Evolutionary conservation across 176 grass and related monocot genomes (phyloP), one percentile per base, ranked within the genome.

Genomic region (Oropetium thomaeum): DNA sequence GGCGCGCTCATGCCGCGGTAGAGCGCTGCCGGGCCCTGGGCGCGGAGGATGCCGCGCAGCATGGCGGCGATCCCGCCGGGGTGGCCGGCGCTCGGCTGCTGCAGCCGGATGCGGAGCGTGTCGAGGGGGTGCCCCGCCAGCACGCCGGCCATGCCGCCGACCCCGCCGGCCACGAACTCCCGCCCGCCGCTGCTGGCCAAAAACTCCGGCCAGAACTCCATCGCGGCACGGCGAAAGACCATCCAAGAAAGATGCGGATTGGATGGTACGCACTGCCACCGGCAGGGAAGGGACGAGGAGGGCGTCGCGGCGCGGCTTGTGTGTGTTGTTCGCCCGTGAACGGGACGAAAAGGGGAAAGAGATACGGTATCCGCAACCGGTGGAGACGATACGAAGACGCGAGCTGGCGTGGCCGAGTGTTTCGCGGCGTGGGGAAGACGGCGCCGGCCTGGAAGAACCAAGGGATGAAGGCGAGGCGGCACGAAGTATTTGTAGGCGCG

Each of bases 201-300:
- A 84, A 94, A 98, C 86, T 98, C 95, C 25, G 95, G 91, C 95
- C 95, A 97, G 83, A 97, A 97, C 73, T 98, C 95, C 95, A 98
- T 98, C 76, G 71, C 7, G 9, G 39, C 9, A 41, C 9, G 39
- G 11, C 8, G 39, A 41, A 41, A 10, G 11, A 41, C 9, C 41
- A 42, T 11, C 41, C 10, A 13, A n/a, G n/a, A n/a, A n/a, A n/a
- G 34, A 37, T 37, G 34, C 34, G 6, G 34, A 37, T n/a, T n/a
- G n/a, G n/a, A n/a, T n/a, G n/a, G n/a, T n/a, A n/a, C n/a, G n/a
- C n/a, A n/a, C 40, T 2, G 5, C 20, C 49, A 9, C 9, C 55
- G 0, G 25, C n/a, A 1, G 20, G 8, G 48, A 17, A 52, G 48
- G 10, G 1, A 32, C 33, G 47, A 67, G 29, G 15, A 0, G n/a